Evolutionary conservation across 2,329 filamentous ascomycete genomes (phyloP), one percentile per base, ranked within the genome.

Genomic region (Parasarocladium wereldwijsianum): DNA sequence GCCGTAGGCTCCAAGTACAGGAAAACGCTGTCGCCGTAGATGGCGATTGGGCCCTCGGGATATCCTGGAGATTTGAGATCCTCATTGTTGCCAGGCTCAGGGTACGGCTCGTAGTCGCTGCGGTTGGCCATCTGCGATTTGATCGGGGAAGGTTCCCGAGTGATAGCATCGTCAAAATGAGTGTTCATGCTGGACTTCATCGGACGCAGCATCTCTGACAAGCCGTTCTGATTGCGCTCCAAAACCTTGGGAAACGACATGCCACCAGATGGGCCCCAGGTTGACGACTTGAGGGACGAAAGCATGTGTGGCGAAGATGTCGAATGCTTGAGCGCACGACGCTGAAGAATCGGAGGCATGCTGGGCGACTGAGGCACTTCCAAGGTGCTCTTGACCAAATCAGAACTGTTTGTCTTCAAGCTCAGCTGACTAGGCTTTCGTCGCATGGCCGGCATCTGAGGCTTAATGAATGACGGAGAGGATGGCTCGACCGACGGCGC

Each of bases 11-110:
- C 82, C 23, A 82, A 60, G 43, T 86, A 92, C 1, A 90, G 63
- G 45, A 75, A 85, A 6, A 92, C 73, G 25, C 76, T 70, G 34
- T 82, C 76, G 32, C 73, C 74, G 40, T 87, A 86, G 29, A 92
- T 86, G 40, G 79, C 75, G 32, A 87, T 77, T 1, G 82, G 83
- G 0, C 82, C 82, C 39, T 84, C 70, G 0, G 82, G 82, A 45
- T 92, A 92, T 1, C 79, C 79, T 11, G 81, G 80, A 0, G 79
- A 79, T 54, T 86, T 86, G 34, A 80, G 72, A 41, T 84, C 78
- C 47, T 83, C 78, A 42, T 79, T 77, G 39, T 77, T 76, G 42
- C 76, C 70, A n/a, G 69, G 69, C 36, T 79, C 73, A 29, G 62
- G 72, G 39, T 64, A 72, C 4, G 70, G 64, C 42, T 78, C 72